Base-by-base conservation (phyloP, 1,139 yeast genomes). In the Yamadazyma conglobata region DNA sequence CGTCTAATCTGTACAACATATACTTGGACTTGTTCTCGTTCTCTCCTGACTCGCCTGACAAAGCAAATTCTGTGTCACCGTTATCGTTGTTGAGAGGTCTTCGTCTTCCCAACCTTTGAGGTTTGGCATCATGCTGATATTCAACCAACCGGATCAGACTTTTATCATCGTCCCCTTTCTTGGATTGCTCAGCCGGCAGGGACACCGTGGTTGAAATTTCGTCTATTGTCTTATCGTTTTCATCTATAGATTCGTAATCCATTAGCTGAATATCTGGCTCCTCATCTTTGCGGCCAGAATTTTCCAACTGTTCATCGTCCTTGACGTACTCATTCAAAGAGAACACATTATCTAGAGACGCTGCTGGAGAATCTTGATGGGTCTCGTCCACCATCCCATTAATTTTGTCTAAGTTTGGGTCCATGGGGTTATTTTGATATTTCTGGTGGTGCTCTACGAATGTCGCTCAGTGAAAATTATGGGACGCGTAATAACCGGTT, bases 281-380 rank as follows among this genome's bases (percentile, higher is more conserved):
- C 7, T 52, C 40, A 8, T 44, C 42, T 3, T 40, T 28, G 18
- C 33, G 33, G 13, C 31, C n/a, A n/a, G n/a, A n/a, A n/a, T n/a
- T n/a, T n/a, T 19, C 22, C 4, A 14, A 16, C 5, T 8, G 36
- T 15, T 40, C 38, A 9, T 39, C 37, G 22, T 28, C 28, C 10
- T 42, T 31, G 24, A 72, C 54, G 43, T 79, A 87, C 27, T 77
- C 78, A 48, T 81, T 63, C 48, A 86, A 86, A 2, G 71, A 71
- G 19, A 37, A 30, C 19, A 29, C 38, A 8, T 33, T 22, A 28
- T 40, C 39, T 3, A 36, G 20, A 14, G 31, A 23, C n/a, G 24
- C 12, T 10, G 25, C 15, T 10, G n/a, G 18, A 5, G 15, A 10
- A 17, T 10, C 16, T 6, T 9, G 15, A 5, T 4, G 11, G 11